These are phyloP conservation scores for Irpex sp. DNA, from an alignment of 1,284 basidiomycete species.

Conservation along the genomic window DNA sequence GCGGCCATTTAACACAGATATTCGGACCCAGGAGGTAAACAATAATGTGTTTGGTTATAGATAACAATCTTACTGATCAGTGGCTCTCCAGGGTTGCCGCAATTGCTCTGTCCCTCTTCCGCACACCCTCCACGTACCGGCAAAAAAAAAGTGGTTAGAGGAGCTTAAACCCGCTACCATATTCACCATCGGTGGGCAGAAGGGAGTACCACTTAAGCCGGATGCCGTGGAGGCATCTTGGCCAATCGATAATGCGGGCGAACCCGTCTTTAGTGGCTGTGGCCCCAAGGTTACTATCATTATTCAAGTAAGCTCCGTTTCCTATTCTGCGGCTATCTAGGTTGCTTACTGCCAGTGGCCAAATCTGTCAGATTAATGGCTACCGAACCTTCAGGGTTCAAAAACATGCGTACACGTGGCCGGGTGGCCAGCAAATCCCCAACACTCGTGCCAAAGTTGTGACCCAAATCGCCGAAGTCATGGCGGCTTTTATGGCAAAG, in stretches of 20 bases:
- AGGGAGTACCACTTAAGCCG: background rate
- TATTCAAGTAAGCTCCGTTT: background rate
- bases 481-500: background rate
- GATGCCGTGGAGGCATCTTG: background rate
- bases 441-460: background rate
- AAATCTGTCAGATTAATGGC: background rate
- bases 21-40: background rate
- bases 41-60: background rate
- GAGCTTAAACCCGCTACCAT: background rate
- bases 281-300: background rate
- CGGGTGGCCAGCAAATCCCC: background rate
- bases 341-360: too few species aligned
- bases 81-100: background rate
- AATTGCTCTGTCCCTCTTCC: background rate
- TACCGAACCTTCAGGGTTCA: background rate
- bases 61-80: background rate
- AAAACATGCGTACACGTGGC: background rate
- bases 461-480: background rate
- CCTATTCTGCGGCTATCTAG: background rate
- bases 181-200: background rate
- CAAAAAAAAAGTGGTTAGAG: background rate
- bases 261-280: background rate
- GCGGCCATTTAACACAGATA: background rate
- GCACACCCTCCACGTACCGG: background rate
- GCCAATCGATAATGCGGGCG: background rate